These are phyloP conservation scores for Echites panduratus DNA, from an alignment of 257 asterid genomes.

Conservation along the genomic window DNA sequence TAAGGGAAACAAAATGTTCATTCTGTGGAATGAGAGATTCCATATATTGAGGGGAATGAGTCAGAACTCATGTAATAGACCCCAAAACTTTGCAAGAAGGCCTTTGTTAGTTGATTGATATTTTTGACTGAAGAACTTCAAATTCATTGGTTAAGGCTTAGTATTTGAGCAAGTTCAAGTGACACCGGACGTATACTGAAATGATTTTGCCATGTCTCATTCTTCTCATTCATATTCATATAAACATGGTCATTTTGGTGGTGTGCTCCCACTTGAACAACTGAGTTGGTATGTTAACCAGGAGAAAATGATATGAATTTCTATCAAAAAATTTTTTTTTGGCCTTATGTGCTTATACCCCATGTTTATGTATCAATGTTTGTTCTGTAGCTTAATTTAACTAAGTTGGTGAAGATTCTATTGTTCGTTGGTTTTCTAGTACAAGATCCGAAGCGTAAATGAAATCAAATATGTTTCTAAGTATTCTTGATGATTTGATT, in stretches of 20 bases:
- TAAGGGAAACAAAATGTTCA: background rate
- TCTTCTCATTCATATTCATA: background rate
- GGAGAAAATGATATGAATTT: background rate
- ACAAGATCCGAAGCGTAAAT: background rate
- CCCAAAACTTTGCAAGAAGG: background rate
- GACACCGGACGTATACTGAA: background rate
- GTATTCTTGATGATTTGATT: slow-evolving; percentile 2
- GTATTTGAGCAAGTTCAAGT: background rate
- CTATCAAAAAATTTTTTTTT: background rate
- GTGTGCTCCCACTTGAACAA: background rate
- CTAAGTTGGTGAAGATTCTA: background rate
- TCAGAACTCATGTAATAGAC: background rate
- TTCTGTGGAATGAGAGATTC: background rate
- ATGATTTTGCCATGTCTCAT: background rate
- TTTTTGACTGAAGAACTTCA: background rate
- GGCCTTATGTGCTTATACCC: background rate
- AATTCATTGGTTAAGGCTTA: background rate
- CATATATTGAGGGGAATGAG: background rate
- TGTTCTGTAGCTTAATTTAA: background rate
- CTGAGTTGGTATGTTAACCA: background rate
- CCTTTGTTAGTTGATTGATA: background rate
- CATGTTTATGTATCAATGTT: background rate
- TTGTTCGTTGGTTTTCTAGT: background rate
- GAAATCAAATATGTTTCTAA: background rate
- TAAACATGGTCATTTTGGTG: background rate